phyloP scores from a whole-genome alignment of 176 grass and related monocot species.

The Typha latifolia region DNA sequence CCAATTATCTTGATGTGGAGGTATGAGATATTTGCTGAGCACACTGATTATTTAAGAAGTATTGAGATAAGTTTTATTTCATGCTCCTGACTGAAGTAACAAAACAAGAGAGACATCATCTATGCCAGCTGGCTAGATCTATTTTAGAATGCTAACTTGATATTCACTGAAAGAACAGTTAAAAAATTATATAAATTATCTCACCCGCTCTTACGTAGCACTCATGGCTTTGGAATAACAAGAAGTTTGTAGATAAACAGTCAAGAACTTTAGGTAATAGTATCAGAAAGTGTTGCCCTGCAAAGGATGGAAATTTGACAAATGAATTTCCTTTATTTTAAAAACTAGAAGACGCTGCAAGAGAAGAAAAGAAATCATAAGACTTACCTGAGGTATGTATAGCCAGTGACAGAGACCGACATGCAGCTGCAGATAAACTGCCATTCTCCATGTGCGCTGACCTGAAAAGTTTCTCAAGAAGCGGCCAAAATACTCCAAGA shows the following conservation, averaged over 20 bases:
- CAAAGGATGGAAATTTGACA: constrained; percentile 29
- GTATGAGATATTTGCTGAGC: too few species aligned
- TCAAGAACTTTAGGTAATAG: constrained; percentile 81
- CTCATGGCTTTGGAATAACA: constrained; percentile 79
- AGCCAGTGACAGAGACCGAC: constrained; percentile 73
- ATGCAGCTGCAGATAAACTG: constrained; percentile 67
- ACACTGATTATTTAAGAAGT: too few species aligned
- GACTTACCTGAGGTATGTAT: constrained; percentile 74
- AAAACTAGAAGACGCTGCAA: background rate
- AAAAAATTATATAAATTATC: constrained; percentile 2
- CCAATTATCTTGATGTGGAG: too few species aligned
- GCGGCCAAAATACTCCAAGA: constrained; percentile 82
- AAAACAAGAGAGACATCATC: too few species aligned
- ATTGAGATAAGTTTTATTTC: too few species aligned
- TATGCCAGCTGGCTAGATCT: too few species aligned
- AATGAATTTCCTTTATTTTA: background rate
- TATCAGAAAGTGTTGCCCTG: constrained; percentile 58
- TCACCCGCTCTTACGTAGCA: constrained; percentile 93
- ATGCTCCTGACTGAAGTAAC: too few species aligned
- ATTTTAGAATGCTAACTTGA: background rate
- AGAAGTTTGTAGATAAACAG: constrained; percentile 76
- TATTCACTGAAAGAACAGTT: background rate
- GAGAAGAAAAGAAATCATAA: background rate
- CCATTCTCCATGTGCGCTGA: constrained; percentile 81
- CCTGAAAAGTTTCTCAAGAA: constrained; percentile 71